Evolutionary conservation across 1,284 basidiomycete genomes (phyloP).

Genomic region (Exobasidium rhododendri): DNA sequence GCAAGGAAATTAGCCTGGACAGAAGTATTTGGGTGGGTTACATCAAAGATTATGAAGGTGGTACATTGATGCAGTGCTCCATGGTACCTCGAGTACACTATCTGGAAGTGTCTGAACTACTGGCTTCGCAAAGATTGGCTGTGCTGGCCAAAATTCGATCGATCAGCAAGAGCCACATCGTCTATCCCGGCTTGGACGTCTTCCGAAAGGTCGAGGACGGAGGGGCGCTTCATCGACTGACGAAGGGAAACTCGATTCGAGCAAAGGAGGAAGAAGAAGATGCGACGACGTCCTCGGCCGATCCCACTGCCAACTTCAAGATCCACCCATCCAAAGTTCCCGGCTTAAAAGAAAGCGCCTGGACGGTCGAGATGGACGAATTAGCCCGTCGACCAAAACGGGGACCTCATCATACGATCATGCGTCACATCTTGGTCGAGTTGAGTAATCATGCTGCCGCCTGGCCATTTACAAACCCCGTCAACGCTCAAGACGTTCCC

Average conservation of each 20-base stretch:
- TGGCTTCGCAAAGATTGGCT: constrained; percentile 75
- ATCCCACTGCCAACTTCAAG: constrained; percentile 27
- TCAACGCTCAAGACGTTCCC: constrained; percentile 75
- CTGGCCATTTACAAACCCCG: constrained; percentile 84
- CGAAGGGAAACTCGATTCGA: no score
- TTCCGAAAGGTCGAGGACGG: constrained; percentile 58
- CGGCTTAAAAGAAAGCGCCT: constrained; percentile 70
- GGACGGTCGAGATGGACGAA: constrained; percentile 81
- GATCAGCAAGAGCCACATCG: constrained; percentile 79
- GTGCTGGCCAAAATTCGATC: constrained; percentile 77
- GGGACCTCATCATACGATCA: constrained; percentile 63
- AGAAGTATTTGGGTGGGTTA: constrained; percentile 95
- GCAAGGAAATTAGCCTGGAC: constrained; percentile 89
- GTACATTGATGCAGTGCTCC: constrained; percentile 97
- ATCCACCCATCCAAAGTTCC: constrained; percentile 48
- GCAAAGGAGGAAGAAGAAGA: constrained; percentile 25
- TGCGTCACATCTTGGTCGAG: constrained; percentile 81
- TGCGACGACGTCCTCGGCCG: background rate
- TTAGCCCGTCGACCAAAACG: constrained; percentile 65
- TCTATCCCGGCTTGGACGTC: constrained; percentile 76
- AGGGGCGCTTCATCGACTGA: background rate
- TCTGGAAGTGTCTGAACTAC: constrained; percentile 73
- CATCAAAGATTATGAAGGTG: constrained; percentile 99
- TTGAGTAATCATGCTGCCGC: constrained; percentile 74
- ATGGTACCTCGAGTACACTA: constrained; percentile 90